These are phyloP conservation scores for Solanum etuberosum DNA, from an alignment of 257 asterid genomes.

Conservation along the genomic window DNA sequence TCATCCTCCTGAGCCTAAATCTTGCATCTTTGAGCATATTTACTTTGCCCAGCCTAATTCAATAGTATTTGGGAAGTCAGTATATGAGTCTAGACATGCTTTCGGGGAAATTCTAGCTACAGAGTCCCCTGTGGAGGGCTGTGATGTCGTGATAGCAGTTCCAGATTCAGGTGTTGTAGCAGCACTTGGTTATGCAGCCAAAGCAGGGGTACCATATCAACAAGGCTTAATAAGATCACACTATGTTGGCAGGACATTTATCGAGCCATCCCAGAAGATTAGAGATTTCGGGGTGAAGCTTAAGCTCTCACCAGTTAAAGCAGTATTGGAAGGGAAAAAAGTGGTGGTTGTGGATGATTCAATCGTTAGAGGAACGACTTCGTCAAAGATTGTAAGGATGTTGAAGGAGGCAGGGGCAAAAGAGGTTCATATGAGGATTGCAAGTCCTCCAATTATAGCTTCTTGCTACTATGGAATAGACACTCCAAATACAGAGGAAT, in stretches of 20 bases:
- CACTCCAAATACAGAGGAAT: constrained; percentile 59
- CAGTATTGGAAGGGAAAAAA: constrained; percentile 83
- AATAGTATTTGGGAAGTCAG: constrained; percentile 62
- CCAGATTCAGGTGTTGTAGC: constrained; percentile 94
- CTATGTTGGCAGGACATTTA: constrained; percentile 82
- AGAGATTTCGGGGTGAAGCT: constrained; percentile 85
- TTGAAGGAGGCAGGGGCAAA: constrained; percentile 81
- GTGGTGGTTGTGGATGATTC: constrained; percentile 97
- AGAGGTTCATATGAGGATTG: constrained; percentile 91
- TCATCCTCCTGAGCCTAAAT: constrained; percentile 48
- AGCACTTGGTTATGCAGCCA: constrained; percentile 75
- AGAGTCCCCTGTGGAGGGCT: constrained; percentile 56
- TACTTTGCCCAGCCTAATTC: constrained; percentile 74
- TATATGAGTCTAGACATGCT: constrained; percentile 54
- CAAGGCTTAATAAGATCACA: constrained; percentile 86
- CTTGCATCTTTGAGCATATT: constrained; percentile 83
- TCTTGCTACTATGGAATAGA: constrained; percentile 87
- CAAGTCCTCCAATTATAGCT: constrained; percentile 76
- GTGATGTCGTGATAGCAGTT: constrained; percentile 87
- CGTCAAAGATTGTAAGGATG: constrained; percentile 79
- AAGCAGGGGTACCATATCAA: constrained; percentile 79
- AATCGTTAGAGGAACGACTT: constrained; percentile 86
- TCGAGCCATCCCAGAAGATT: constrained; percentile 83
- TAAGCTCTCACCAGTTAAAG: constrained; percentile 67
- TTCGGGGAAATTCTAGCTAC: constrained; percentile 69